These are phyloP conservation scores for Glycyrrhiza uralensis DNA, from an alignment of 306 rosid species.

Conservation along the genomic window DNA sequence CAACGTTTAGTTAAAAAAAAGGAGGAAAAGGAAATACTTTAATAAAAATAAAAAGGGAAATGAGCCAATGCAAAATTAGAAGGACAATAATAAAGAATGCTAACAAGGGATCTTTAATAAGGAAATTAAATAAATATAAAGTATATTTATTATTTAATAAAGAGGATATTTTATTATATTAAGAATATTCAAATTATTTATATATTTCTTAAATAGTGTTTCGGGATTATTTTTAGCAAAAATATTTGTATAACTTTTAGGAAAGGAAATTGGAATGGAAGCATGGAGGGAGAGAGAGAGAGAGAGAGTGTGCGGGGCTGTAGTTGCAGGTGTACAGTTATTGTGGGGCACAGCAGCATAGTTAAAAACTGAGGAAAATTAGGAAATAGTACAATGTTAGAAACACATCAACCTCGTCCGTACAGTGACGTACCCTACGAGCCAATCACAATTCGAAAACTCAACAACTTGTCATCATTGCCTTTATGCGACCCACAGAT, in stretches of 20 bases:
- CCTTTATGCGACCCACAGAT: neutral
- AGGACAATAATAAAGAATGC: too few relatives aligned
- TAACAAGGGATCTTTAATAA: too few relatives aligned
- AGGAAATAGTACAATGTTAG: conserved; percentile 17
- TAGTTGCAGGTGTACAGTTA: neutral
- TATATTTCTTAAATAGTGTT: too few relatives aligned
- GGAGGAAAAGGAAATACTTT: neutral
- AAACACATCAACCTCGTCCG: conserved; percentile 22
- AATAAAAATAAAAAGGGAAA: neutral
- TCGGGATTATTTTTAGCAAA: too few relatives aligned
- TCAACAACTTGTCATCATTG: neutral
- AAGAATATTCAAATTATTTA: too few relatives aligned
- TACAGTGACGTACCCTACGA: conserved; percentile 2
- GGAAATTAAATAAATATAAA: too few relatives aligned
- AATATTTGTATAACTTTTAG: too few relatives aligned
- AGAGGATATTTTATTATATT: too few relatives aligned
- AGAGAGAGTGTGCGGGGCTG: neutral
- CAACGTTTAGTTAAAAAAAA: neutral
- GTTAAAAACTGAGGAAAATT: neutral
- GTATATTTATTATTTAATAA: too few relatives aligned
- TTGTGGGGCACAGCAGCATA: neutral
- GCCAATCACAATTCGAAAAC: conserved; percentile 26
- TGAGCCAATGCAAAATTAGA: too few relatives aligned
- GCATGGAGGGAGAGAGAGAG: too few relatives aligned
- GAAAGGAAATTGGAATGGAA: too few relatives aligned